Evolutionary conservation across 148 eudicot genomes (phyloP).

Genomic region (Nepenthes mirabilis): DNA sequence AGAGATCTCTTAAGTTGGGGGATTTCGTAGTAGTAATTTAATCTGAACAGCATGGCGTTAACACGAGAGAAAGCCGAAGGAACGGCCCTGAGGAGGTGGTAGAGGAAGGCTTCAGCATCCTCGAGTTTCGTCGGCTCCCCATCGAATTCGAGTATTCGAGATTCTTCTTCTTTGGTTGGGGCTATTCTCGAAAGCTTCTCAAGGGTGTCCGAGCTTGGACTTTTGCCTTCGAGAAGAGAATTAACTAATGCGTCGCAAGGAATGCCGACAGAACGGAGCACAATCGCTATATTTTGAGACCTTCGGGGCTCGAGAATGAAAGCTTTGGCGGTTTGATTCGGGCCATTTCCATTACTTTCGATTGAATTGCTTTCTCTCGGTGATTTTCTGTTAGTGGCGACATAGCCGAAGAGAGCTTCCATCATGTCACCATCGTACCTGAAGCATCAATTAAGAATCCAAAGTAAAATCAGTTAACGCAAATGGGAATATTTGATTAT

Average conservation of each 20-base stretch:
- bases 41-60: conserved; percentile 59
- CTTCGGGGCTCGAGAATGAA: conserved; percentile 59
- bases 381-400: conserved; percentile 46
- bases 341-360: conserved; percentile 11
- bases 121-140: conserved; percentile 64
- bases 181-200: conserved; percentile 62
- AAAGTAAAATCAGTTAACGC: neutral
- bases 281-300: conserved; percentile 78
- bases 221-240: conserved; percentile 45
- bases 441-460: conserved; percentile 5
- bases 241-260: conserved; percentile 45
- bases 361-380: conserved; percentile 15
- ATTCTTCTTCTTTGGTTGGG: conserved; percentile 59
- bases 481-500: no score
- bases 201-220: conserved; percentile 45
- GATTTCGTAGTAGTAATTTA: conserved; percentile 42
- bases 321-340: conserved; percentile 35
- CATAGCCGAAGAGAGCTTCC: conserved; percentile 80
- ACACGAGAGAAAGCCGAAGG: conserved; percentile 69
- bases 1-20: conserved; percentile 32
- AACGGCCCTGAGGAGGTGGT: conserved; percentile 48
- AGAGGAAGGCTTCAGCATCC: conserved; percentile 83
- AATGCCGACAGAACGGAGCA: conserved; percentile 51
- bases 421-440: conserved; percentile 80
- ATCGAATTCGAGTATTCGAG: conserved; percentile 42